Evolutionary conservation across 441 rosid species (phyloP).

Genomic region (Omphalea diandra): DNA sequence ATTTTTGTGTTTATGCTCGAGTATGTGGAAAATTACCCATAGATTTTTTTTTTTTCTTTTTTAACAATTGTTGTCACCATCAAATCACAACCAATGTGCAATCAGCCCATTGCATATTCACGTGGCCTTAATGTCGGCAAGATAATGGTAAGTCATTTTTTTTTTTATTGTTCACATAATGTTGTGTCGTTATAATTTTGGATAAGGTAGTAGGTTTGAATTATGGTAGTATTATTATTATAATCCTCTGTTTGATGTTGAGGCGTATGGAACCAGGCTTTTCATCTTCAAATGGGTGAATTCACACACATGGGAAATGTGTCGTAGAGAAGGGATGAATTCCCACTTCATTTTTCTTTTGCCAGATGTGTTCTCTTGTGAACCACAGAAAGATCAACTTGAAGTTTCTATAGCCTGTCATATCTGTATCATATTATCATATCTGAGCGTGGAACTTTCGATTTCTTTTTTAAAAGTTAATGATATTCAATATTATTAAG

Average conservation of each 20-base stretch:
- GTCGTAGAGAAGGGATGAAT: slow-evolving; percentile 53
- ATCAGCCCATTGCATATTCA: too few relatives aligned
- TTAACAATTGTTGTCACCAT: neutral
- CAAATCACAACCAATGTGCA: neutral
- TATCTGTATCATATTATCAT: too few relatives aligned
- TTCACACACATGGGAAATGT: slow-evolving; percentile 79
- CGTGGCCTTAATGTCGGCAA: neutral
- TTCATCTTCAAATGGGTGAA: slow-evolving; percentile 68
- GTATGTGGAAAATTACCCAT: neutral
- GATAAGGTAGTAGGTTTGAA: neutral
- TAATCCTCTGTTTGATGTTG: slow-evolving; percentile 28
- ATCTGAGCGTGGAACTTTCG: neutral
- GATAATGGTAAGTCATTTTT: neutral
- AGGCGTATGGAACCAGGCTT: slow-evolving; percentile 87
- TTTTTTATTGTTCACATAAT: neutral
- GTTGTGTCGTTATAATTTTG: neutral
- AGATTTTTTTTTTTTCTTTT: neutral
- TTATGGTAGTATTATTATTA: neutral
- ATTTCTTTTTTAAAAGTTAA: neutral
- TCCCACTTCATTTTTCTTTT: neutral
- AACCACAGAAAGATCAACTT: neutral
- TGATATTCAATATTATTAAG: too few relatives aligned
- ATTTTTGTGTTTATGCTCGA: neutral
- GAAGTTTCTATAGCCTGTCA: neutral
- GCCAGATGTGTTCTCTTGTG: neutral